Evolutionary conservation across 495 filamentous ascomycete genomes (phyloP), one percentile per base, ranked within the genome.

Genomic region (Penicillium macrosclerotiorum): DNA sequence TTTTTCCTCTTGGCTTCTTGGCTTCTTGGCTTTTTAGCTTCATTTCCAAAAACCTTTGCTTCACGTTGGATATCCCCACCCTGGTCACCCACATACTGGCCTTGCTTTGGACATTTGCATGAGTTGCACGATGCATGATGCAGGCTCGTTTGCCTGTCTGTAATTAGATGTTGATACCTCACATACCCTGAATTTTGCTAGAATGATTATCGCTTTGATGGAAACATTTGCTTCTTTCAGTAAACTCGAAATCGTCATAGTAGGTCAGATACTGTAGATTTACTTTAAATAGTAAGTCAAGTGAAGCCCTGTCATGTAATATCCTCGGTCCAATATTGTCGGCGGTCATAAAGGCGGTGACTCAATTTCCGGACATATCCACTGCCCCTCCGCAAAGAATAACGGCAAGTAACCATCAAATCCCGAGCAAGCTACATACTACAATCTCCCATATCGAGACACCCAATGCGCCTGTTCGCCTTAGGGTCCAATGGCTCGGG

Each of bases 401-500:
- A n/a, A n/a, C n/a, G n/a, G n/a, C n/a, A n/a, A n/a, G n/a, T n/a
- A n/a, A n/a, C n/a, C n/a, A n/a, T n/a, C n/a, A n/a, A n/a, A n/a
- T n/a, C n/a, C n/a, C n/a, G n/a, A n/a, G n/a, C n/a, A n/a, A n/a
- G n/a, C n/a, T n/a, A n/a, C n/a, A n/a, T n/a, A n/a, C n/a, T n/a
- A n/a, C n/a, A n/a, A n/a, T n/a, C n/a, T n/a, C n/a, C n/a, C n/a
- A n/a, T n/a, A n/a, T n/a, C n/a, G n/a, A n/a, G n/a, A n/a, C n/a
- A n/a, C n/a, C n/a, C n/a, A 42, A 71, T 74, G 68, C 67, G 59
- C 35, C 71, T 96, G 32, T 89, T 83, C 59, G 83, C 90, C n/a
- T 81, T 96, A 51, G 93, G 93, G 25, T 96, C 92, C 22, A 98
- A 96, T 64, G 84, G 87, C 27, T 87, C 83, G 5, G 88, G 89